Conservation (phyloP, 108 stramenopile genomes). For the Schizochytrium sp. region DNA sequence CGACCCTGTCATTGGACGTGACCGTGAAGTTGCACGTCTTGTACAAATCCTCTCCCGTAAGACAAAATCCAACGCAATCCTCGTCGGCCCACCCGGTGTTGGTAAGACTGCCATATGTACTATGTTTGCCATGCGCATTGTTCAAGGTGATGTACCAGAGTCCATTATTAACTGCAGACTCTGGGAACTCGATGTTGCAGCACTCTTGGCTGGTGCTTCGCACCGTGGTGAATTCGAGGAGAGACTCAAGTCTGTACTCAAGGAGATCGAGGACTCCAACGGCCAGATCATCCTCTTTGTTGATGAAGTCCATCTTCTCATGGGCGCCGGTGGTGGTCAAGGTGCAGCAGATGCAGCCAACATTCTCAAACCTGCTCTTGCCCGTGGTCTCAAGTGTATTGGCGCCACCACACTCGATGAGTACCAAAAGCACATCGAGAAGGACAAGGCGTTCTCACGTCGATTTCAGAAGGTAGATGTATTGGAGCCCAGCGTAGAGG, state of each 20-base stretch:
- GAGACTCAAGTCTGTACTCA: slow-evolving; percentile 91
- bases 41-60: slow-evolving; percentile 93
- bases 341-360: slow-evolving; percentile 98
- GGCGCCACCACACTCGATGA: slow-evolving; percentile 97
- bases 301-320: slow-evolving; percentile 96
- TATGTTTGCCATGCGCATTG: slow-evolving; percentile 92
- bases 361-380: slow-evolving; percentile 95
- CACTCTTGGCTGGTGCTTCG: slow-evolving; percentile 95
- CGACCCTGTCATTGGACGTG: slow-evolving; percentile 96
- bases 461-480: slow-evolving; percentile 94
- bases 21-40: slow-evolving; percentile 77
- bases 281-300: slow-evolving; percentile 94
- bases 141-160: slow-evolving; percentile 94
- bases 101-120: slow-evolving; percentile 95
- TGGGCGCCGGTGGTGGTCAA: slow-evolving; percentile 92
- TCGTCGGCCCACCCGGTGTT: slow-evolving; percentile 94
- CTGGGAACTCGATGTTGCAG: slow-evolving; percentile 93
- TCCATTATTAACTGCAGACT: slow-evolving; percentile 84
- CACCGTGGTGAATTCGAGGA: slow-evolving; percentile 99
- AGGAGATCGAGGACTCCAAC: slow-evolving; percentile 89
- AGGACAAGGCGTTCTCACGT: slow-evolving; percentile 95
- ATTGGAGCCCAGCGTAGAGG: slow-evolving; percentile 89
- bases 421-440: slow-evolving; percentile 92
- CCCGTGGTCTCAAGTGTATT: slow-evolving; percentile 93
- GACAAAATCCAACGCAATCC: slow-evolving; percentile 94